Percentiles rank a stretch among this genome's conserved stretches.
Evolutionary conservation across 1,284 basidiomycete genomes (phyloP).

Genomic region (Thelephora terrestris): DNA sequence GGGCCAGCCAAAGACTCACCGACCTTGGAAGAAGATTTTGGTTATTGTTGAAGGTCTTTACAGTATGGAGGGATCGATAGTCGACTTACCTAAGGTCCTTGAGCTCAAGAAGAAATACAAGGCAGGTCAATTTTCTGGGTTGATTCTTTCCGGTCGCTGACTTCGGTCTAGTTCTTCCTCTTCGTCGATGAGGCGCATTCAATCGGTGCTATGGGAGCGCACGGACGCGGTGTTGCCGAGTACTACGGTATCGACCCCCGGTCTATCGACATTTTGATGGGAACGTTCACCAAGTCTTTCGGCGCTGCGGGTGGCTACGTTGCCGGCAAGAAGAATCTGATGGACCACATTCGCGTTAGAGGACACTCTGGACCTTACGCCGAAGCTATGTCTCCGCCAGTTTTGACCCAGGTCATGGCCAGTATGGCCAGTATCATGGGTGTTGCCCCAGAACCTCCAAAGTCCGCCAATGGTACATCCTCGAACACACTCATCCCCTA

Average conservation of each 20-base stretch:
- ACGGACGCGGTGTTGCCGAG: conserved; percentile 91
- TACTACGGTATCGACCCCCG: conserved; percentile 87
- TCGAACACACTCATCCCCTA: conserved; percentile 28
- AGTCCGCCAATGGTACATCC: conserved; percentile 13
- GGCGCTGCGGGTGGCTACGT: conserved; percentile 97
- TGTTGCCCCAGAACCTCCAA: conserved; percentile 32
- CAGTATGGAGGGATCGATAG: conserved; percentile 96
- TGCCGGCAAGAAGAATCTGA: conserved; percentile 70
- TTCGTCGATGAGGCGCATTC: conserved; percentile 98
- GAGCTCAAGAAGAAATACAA: conserved; percentile 95
- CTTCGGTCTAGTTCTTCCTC: conserved; percentile 70
- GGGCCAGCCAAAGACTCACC: conserved; percentile 93
- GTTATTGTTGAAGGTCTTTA: conserved; percentile 94
- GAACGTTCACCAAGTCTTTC: conserved; percentile 98
- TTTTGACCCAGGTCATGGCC: conserved; percentile 85
- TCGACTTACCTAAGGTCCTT: conserved; percentile 77
- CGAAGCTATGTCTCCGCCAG: conserved; percentile 86
- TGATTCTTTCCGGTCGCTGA: neutral
- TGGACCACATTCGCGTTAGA: conserved; percentile 73
- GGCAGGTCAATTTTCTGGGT: conserved; percentile 32
- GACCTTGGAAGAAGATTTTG: conserved; percentile 98
- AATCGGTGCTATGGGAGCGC: conserved; percentile 88
- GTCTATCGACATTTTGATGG: conserved; percentile 91
- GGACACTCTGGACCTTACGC: conserved; percentile 86
- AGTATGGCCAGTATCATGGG: conserved; percentile 98